Evolutionary conservation across 176 grass and related monocot species (phyloP), one percentile per base, ranked within the genome.

Genomic region (Oryza meyeriana): DNA sequence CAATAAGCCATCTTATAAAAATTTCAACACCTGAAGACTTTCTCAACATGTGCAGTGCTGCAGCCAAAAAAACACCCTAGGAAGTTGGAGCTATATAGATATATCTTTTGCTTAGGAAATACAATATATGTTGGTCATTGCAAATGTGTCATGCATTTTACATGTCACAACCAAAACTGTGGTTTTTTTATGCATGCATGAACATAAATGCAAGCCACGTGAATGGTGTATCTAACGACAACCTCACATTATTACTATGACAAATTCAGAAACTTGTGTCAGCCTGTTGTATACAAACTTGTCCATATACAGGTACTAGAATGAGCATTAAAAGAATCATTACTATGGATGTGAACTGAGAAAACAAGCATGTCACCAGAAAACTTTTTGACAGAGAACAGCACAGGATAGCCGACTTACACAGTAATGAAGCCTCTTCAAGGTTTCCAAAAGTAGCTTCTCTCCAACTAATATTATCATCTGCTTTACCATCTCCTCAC

Each of bases 381-480:
- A 66, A 12, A 13, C 18, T 12, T 24, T 42, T 72, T 61, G 24
- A 42, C 0, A 27, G 55, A 66, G 34, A 59, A 81, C 47, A 81
- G 66, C 10, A 26, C 11, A 24, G 35, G n/a, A 40, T 8, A 41
- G 13, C 50, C 39, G 29, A 92, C 91, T 94, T 90, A 97, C 94
- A 82, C 74, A 78, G 26, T 72, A 88, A 73, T 91, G 88, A 59
- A 90, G 62, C 40, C 87, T 87, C 64, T 76, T 88, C 39, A 97
- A 61, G 14, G 89, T 87, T 69, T 86, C 86, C 69, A 87, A 68
- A 64, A 94, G 79, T 68, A 97, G 33, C 73, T 94, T 78, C 12
- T 97, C 85, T 69, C 91, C 94, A 44, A 94, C 89, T 75, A 92
- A 75, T 61, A 88, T 63, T 81, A 86, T 92, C 69, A 92, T 94